Conservation (phyloP, 306 rosid genomes). For the Fragaria nilgerrensis region DNA sequence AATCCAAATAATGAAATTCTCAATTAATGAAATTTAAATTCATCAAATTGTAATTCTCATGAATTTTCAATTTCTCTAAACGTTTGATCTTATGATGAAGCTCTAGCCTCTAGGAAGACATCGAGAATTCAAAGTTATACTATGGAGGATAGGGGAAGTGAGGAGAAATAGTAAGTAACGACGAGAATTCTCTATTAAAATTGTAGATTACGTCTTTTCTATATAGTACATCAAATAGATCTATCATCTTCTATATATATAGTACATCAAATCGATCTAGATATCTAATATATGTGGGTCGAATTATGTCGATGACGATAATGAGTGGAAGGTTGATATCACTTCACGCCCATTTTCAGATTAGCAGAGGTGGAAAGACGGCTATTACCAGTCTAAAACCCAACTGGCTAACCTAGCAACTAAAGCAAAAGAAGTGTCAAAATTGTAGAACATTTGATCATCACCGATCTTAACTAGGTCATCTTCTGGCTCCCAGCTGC, state of each 20-base stretch:
- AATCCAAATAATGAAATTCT: no score
- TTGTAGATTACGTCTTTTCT: no score
- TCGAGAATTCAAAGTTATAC: no score
- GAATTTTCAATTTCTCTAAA: no score
- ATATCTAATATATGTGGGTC: neutral
- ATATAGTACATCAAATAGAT: neutral
- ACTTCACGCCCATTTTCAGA: neutral
- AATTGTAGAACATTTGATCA: neutral
- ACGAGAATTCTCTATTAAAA: no score
- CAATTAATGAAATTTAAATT: no score
- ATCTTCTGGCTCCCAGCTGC: constrained; percentile 23
- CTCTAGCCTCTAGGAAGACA: no score
- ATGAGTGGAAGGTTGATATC: neutral
- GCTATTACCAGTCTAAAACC: neutral
- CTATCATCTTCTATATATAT: no score
- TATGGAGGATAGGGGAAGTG: no score
- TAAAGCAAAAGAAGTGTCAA: constrained; percentile 2
- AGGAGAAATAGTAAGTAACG: no score
- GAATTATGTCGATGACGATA: neutral
- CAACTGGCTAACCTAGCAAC: neutral
- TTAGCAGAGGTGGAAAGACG: neutral
- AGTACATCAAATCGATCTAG: neutral
- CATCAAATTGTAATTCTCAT: no score
- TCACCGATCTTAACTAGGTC: neutral
- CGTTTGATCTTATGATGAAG: no score